Evolutionary conservation across 2,329 filamentous ascomycete species (phyloP).

Genomic region (Sporothrix sp.): DNA sequence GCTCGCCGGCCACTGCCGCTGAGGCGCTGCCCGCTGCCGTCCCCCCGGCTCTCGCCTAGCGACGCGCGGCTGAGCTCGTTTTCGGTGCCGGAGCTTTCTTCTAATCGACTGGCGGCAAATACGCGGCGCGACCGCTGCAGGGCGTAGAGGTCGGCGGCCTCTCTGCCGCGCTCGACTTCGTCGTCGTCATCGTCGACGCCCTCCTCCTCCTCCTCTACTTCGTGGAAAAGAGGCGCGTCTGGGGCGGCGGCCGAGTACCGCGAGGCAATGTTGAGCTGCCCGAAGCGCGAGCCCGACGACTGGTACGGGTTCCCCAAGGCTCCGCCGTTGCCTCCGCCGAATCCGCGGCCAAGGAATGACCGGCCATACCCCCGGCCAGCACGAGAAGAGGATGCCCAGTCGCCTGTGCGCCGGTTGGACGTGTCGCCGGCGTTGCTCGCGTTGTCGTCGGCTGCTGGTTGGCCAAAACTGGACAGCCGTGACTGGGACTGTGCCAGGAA

Average conservation of each 20-base stretch:
- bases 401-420: slow-evolving; percentile 26
- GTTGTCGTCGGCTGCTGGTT: slow-evolving; percentile 39
- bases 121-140: slow-evolving; percentile 82
- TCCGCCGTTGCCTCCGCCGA: slow-evolving; percentile 23
- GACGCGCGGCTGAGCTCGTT: slow-evolving; percentile 53
- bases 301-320: slow-evolving; percentile 65
- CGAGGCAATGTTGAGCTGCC: slow-evolving; percentile 63
- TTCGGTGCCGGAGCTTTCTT: slow-evolving; percentile 77
- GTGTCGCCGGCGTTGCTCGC: slow-evolving; percentile 19
- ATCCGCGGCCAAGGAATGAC: slow-evolving; percentile 30
- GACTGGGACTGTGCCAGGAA: slow-evolving; percentile 97
- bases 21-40: slow-evolving; percentile 21
- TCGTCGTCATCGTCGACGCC: slow-evolving; percentile 80
- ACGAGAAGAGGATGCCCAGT: slow-evolving; percentile 27
- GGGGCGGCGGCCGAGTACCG: slow-evolving; percentile 59
- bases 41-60: slow-evolving; percentile 44
- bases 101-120: slow-evolving; percentile 72
- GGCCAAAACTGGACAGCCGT: slow-evolving; percentile 63
- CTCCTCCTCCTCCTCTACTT: slow-evolving; percentile 43
- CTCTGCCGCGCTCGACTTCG: slow-evolving; percentile 78
- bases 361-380: slow-evolving; percentile 28
- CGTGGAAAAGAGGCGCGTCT: slow-evolving; percentile 84
- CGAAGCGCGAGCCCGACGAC: slow-evolving; percentile 60
- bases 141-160: slow-evolving; percentile 89
- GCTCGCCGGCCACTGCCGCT: slow-evolving; percentile 26